Base-by-base conservation (phyloP, 495 filamentous ascomycete genomes). In the Podospora pseudopauciseta region DNA sequence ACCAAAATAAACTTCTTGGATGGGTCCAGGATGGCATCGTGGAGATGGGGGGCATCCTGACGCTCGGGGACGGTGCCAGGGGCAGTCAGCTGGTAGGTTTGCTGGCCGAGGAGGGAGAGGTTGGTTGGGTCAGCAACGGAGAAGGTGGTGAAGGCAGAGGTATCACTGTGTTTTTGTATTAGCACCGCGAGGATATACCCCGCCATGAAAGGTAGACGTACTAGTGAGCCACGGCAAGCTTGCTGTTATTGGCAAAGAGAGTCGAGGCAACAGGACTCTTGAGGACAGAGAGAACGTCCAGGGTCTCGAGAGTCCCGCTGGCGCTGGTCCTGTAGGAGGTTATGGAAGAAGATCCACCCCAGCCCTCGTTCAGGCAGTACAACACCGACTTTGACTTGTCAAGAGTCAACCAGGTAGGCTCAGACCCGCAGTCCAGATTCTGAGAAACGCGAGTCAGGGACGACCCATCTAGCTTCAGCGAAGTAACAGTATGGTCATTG, bases 11-110 rank as follows among this genome's bases (percentile, higher is more conserved):
- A 93, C 27, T 79, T 73, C 1, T 81, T 85, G 1, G 87, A 88
- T 13, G 91, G 91, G 74, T 93, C 91, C 30, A 92, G 73, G 70
- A 91, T 71, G 32, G 84, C 85, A 64, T 90, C 79, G 72, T 93
- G 91, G 4, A 90, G 89, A 73, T 90, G 90, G n/a, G 91, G 82
- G 3, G 81, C 79, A 9, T 88, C 84, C 79, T 92, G 90, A 44
- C 88, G 86, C 9, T 66, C 70, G 5, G 85, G 79, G 49, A 81
- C 73, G 49, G 85, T 70, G n/a, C 85, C 85, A 1, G 86, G 86
- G 9, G 71, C 65, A 18, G 80, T 71, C 66, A 87, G 72, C 23
- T 80, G n/a, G 55, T 58, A 92, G 55, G 77, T 80, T 70, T 86
- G 82, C 65, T 77, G 80, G 69, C 88, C 81, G 16, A 84, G 67